Evolutionary conservation across 768 basidiomycete species (phyloP).

Genomic region (Saitozyma podzolica): DNA sequence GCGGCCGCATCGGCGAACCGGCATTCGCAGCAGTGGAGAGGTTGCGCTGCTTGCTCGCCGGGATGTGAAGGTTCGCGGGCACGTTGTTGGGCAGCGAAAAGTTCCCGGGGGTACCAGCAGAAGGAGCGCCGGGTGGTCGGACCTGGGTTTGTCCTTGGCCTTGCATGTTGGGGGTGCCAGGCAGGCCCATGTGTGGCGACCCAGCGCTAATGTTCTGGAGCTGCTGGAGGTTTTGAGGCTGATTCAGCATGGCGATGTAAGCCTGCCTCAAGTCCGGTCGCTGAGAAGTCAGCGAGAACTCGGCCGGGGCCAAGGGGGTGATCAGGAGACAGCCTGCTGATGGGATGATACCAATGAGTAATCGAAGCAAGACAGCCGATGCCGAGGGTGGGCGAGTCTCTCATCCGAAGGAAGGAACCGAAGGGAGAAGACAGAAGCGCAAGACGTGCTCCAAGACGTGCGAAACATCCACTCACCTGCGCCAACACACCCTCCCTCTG

Average conservation of each 20-base stretch:
- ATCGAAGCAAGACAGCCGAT: not conserved
- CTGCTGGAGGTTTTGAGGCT: not conserved
- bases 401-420: not conserved
- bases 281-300: no score
- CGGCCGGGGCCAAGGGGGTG: not conserved
- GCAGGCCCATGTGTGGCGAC: conserved; percentile 1
- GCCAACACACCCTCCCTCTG: conserved; percentile 19
- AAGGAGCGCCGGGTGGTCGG: not conserved
- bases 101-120: not conserved
- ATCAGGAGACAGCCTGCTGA: not conserved
- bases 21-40: conserved; percentile 5
- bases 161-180: conserved; percentile 13
- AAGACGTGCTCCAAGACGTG: not conserved
- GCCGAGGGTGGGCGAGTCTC: not conserved
- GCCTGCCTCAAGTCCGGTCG: no score
- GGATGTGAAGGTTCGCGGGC: conserved; percentile 40
- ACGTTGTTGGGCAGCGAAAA: not conserved
- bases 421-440: not conserved
- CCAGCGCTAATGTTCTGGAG: not conserved
- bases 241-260: no score
- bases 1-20: not conserved
- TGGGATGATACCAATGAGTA: not conserved
- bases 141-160: not conserved
- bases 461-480: conserved; percentile 15
- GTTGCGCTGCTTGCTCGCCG: conserved; percentile 38